phyloP scores from a whole-genome alignment of 345 rosid species.

The Corchorus capsularis region DNA sequence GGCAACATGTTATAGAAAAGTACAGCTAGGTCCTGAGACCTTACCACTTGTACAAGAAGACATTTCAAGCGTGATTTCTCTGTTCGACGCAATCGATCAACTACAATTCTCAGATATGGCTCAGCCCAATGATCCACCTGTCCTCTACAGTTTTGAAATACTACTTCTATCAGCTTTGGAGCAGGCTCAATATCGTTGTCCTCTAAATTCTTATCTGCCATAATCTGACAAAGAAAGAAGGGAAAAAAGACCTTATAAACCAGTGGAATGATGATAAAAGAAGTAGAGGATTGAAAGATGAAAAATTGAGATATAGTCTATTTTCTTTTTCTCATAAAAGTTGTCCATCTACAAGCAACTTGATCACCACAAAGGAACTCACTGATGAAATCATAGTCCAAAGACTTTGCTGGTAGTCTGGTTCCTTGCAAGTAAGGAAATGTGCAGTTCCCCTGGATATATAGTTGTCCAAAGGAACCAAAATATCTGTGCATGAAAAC shows the following conservation, averaged over 20 bases:
- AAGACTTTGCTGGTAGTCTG: conserved; percentile 94
- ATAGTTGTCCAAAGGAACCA: conserved; percentile 96
- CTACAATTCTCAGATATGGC: conserved; percentile 83
- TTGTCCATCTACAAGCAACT: conserved; percentile 1
- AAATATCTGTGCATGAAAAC: conserved; percentile 60
- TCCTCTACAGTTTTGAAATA: conserved; percentile 96
- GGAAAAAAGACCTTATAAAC: not conserved
- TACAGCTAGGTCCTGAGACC: conserved; percentile 25
- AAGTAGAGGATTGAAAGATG: not conserved
- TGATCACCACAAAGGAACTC: conserved; percentile 37
- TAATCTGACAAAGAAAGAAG: conserved; percentile 46
- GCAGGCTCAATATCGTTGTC: conserved; percentile 93
- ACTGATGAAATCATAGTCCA: conserved; percentile 93
- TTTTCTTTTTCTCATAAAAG: not conserved
- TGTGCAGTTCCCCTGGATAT: conserved; percentile 92
- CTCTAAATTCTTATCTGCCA: conserved; percentile 85
- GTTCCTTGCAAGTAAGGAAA: conserved; percentile 88
- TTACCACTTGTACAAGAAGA: conserved; percentile 97
- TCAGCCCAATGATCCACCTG: conserved; percentile 99
- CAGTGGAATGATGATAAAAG: not conserved
- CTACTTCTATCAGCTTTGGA: conserved; percentile 96
- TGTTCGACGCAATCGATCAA: conserved; percentile 79
- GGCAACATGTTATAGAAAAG: conserved; percentile 4
- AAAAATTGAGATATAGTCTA: not conserved
- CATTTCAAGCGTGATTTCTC: conserved; percentile 83